Base-by-base conservation (phyloP, 257 asterid species). In the Agastache rugosa region DNA sequence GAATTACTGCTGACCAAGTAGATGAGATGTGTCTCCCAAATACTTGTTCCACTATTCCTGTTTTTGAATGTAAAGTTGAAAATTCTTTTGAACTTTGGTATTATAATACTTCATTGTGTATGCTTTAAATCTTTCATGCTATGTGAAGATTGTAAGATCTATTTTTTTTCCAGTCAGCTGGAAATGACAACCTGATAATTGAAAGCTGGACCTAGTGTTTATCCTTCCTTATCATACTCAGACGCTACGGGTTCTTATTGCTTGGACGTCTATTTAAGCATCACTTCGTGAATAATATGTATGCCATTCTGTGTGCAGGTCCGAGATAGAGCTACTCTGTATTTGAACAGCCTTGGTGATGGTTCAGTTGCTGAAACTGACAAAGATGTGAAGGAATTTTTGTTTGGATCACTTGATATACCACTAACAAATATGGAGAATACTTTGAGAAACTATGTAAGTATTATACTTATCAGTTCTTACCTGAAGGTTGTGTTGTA, bases 321-420 rank as follows among this genome's bases (percentile, higher is more conserved):
- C 76, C 92, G 99, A 75, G 99, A 96, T 71, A 88, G 99, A 84
- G 99, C 99, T 55, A 96, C 99, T n/a, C 84, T 96, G 61, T 96
- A 96, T 86, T 80, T 96, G 87, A 95, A 93, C 85, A 93, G 96
- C 68, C 93, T 95, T 75, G 98, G 90, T 73, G 99, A 92, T 86
- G 96, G 96, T 78, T 81, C 96, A 64, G 96, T 90, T 67, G 78
- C 90, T 79, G 99, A 93, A 87, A 93, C 97, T 75, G 93, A 87
- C 77, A 82, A 86, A 61, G 96, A 87, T 75, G 91, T 89, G 82
- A 91, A 92, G 83, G 91, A 89, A 45, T 95, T 95, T 81, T 82
- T 95, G 64, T 95, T 95, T 86, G 98, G 98, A 59, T 85, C 96
- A 22, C 89, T 95, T 71, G 98, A 84, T 71, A 69, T 93, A 71